phyloP scores from a whole-genome alignment of 1,139 yeast genomes.

The Pneumocystis jirovecii region DNA sequence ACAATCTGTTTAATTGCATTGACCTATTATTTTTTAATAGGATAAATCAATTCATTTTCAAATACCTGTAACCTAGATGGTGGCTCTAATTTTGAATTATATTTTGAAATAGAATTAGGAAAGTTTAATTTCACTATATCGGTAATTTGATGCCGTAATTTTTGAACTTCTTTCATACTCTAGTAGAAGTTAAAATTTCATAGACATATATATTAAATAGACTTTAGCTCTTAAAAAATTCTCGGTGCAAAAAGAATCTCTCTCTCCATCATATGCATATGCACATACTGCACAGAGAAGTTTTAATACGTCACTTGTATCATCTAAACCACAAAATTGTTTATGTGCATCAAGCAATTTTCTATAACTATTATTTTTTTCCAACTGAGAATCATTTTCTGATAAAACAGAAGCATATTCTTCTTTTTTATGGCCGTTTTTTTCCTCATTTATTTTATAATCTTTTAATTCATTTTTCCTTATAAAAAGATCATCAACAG shows the following conservation, averaged over 20 bases:
- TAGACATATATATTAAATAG: constrained; percentile 17
- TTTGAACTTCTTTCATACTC: constrained; percentile 69
- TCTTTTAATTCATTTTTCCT: constrained; percentile 16
- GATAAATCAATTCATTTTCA: constrained; percentile 27
- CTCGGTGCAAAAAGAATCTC: constrained; percentile 33
- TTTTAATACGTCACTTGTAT: constrained; percentile 57
- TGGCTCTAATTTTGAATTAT: constrained; percentile 31
- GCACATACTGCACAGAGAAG: constrained; percentile 80
- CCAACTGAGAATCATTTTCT: constrained; percentile 25
- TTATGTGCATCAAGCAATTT: constrained; percentile 42
- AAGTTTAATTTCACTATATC: constrained; percentile 57
- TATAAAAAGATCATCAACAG: constrained; percentile 67
- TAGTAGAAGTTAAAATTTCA: constrained; percentile 27
- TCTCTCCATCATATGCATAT: constrained; percentile 43
- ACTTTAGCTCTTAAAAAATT: constrained; percentile 44
- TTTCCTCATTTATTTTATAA: constrained; percentile 8
- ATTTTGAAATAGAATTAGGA: constrained; percentile 30
- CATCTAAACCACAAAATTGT: constrained; percentile 52
- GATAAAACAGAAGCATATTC: constrained; percentile 18
- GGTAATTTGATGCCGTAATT: constrained; percentile 64
- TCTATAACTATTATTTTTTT: constrained; percentile 32
- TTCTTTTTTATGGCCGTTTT: constrained; percentile 20
- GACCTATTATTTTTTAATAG: constrained; percentile 34
- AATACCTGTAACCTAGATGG: constrained; percentile 27
- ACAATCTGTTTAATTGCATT: constrained; percentile 79